Evolutionary conservation across 495 filamentous ascomycete genomes (phyloP), one percentile per base, ranked within the genome.

Genomic region (Monascus purpureus): DNA sequence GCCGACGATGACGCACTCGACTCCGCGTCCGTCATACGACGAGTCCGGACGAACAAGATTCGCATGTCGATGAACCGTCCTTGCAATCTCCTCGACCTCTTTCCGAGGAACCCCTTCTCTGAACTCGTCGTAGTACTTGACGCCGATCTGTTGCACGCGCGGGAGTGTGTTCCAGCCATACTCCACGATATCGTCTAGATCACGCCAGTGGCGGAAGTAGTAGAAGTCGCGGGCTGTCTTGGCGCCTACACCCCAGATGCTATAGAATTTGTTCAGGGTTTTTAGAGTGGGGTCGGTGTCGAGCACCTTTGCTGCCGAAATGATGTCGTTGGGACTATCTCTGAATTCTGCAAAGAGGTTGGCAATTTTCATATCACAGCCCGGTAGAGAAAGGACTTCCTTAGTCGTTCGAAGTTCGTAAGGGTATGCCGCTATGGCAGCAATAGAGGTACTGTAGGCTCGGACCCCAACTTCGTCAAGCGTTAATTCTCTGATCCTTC

Each of bases 91-190:
- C 42, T 84, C 78, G 2, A 84, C 76, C 45, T 97, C 88, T 0
- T 33, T 28, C 1, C 87, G 68, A 1, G 85, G 67, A 12, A 97
- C 80, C 19, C 67, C 69, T 13, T 62, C 49, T 20, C 70, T 63
- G 27, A 97, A 80, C 33, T 96, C 90, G 28, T 92, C 82, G 49
- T 87, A 93, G 50, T 76, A 95, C 48, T 96, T 96, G n/a, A 96
- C 52, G 1, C 90, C 90, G 28, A 97, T 93, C 48, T 96, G 86
- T 50, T 93, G 87, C 1, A 80, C 80, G 11, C 86, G 70, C 0
- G 64, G 76, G 0, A 96, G 63, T 1, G 41, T 54, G 23, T 63
- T 44, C 92, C 92, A 97, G 15, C 81, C 86, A 40, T 76, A 61
- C 42, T 92, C 79, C 35, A 94, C 62, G 5, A 96, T 61, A 43